Evolutionary conservation across 1,284 basidiomycete genomes (phyloP), one percentile per base, ranked within the genome.

Genomic region (Ceratobasidium sp.): DNA sequence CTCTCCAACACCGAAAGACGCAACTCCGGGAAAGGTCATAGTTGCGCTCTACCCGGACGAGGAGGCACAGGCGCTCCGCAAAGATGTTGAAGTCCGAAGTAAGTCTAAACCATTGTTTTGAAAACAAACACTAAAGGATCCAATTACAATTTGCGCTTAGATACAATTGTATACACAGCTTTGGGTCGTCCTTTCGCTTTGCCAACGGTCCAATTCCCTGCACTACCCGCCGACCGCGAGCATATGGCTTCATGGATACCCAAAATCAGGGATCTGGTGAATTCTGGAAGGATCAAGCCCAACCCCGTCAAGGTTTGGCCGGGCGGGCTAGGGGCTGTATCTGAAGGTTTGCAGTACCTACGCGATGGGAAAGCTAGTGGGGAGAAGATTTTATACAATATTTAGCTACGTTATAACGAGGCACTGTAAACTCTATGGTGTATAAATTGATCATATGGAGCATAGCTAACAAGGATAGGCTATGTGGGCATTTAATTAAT

Each of bases 181-280:
- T 55, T 77, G 1, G 69, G 78, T 7, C 76, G 78, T 11, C n/a
- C 55, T 13, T 77, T 80, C 47, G 74, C 75, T 0, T 71, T 62
- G n/a, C 59, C 76, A 1, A 74, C 74, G 28, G 75, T 41, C 16
- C 50, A 73, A 46, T 79, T 79, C 75, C 78, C 77, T 14, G 77
- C 77, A 7, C 78, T 77, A 0, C 75, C 78, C 32, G 78, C 76
- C 52, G 77, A 75, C 49, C 77, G 78, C 18, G 74, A 73, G 13
- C 77, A 78, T 18, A 77, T 78, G 66, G 76, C 76, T 2, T 58
- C 69, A 35, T 73, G 74, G 50, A 71, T 79, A 8, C 66, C 77
- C 8, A 76, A 78, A 38, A n/a, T 76, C 44, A 61, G 72, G 2
- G 13, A 47, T 11, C 67, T 79, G 13, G 71, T 79, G 1, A 62